These are phyloP conservation scores for Pseudocercospora cruenta DNA, from an alignment of 2,329 filamentous ascomycete species.

Conservation along the genomic window DNA sequence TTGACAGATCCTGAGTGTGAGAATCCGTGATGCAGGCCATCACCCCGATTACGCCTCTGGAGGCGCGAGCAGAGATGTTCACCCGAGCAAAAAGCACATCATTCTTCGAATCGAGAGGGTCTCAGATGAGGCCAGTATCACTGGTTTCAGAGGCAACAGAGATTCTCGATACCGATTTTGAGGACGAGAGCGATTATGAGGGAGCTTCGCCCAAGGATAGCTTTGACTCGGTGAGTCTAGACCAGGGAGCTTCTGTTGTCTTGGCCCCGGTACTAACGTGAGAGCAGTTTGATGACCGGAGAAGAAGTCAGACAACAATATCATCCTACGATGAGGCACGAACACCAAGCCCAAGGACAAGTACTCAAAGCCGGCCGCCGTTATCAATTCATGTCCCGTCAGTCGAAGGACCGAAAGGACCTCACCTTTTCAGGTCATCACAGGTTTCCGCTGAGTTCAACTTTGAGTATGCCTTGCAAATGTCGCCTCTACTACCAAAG, in stretches of 20 bases:
- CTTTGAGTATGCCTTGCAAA: constrained; percentile 60
- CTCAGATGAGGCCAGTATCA: constrained; percentile 39
- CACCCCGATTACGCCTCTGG: constrained; percentile 49
- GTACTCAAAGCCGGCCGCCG: constrained; percentile 56
- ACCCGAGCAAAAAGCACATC: constrained; percentile 54
- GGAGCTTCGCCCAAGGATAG: constrained; percentile 63
- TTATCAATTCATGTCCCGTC: constrained; percentile 69
- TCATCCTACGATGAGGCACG: constrained; percentile 83
- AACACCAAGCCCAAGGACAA: constrained; percentile 69
- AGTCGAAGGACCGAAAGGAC: constrained; percentile 79
- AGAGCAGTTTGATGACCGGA: constrained; percentile 53
- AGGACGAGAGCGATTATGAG: constrained; percentile 64
- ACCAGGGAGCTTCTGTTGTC: not conserved
- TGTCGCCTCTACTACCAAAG: constrained; percentile 75
- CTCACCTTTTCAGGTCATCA: constrained; percentile 81
- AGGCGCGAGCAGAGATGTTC: constrained; percentile 53
- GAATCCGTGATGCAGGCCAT: constrained; percentile 46
- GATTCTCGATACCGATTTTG: constrained; percentile 76
- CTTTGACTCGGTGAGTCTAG: constrained; percentile 68
- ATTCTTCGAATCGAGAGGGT: constrained; percentile 58
- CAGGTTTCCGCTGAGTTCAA: constrained; percentile 59
- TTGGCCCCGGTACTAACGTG: constrained; percentile 23
- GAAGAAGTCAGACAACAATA: constrained; percentile 80
- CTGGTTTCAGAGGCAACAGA: constrained; percentile 71
- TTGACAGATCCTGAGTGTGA: constrained; percentile 9